Evolutionary conservation across 331 rosid genomes (phyloP), one percentile per base, ranked within the genome.

Genomic region (Ulmus americana): DNA sequence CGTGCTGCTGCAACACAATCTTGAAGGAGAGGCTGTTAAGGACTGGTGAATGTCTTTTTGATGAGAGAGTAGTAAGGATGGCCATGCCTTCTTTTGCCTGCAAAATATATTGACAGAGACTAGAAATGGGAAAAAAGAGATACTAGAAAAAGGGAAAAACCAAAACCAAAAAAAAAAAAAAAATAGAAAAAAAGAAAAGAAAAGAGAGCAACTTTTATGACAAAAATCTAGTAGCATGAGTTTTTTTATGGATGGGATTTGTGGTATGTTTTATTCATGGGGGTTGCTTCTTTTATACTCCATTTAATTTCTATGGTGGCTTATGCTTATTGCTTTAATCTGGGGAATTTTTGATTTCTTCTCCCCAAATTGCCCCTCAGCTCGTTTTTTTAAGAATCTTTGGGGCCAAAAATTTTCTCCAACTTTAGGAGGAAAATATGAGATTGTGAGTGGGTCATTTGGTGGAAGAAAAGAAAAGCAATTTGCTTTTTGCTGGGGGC

Each of bases 381-480:
- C 74, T 77, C 75, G 70, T 71, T 81, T 90, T 80, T 90, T 80
- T 79, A 15, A 64, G 70, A 75, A 81, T 79, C 86, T 84, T 82
- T 70, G 91, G 90, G 86, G 96, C 78, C 76, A 71, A 76, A 28
- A 28, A 44, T 70, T 52, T 56, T 70, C 68, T 71, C 55, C 76
- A 35, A 59, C 48, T 67, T 70, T 42, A 14, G 44, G 68, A 67
- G 68, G 72, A 76, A 11, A 61, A 7, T 68, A 8, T 39, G 51
- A 39, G 75, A 20, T 65, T 51, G 49, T 53, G 74, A 54, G 71
- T 42, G 35, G 35, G 35, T 28, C 35, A 28, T 28, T 46, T 59
- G 63, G 43, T 58, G 65, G 76, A 65, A 62, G 68, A 64, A 67
- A 61, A 39, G 63, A 64, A 67, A 61, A 39, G 63, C 48, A 42